Evolutionary conservation across 768 basidiomycete species (phyloP).

Genomic region (Phlebiopsis gigantea): DNA sequence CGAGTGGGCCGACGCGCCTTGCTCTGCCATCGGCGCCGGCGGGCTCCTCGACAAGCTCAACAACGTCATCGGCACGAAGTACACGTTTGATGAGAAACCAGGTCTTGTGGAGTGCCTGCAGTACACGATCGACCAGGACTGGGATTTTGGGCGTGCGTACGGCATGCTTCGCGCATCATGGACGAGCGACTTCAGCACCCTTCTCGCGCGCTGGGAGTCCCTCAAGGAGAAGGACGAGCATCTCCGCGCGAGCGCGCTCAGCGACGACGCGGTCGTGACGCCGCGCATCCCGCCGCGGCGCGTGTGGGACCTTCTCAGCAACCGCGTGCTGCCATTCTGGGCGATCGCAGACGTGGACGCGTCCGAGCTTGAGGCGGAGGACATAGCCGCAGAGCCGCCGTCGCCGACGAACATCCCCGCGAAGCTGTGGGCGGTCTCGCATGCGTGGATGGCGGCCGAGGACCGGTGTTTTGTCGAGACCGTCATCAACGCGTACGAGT

Average conservation of each 20-base stretch:
- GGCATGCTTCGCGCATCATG: background rate
- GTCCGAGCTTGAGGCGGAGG: background rate
- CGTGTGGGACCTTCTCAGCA: background rate
- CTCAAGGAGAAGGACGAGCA: background rate
- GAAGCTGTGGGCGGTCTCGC: background rate
- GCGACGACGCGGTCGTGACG: background rate
- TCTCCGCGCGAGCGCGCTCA: background rate
- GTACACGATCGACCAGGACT: background rate
- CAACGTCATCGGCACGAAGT: background rate
- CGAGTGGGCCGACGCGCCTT: background rate
- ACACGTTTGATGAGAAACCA: background rate
- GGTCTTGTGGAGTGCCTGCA: background rate
- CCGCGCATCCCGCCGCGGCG: background rate
- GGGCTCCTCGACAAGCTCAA: background rate
- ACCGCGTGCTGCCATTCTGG: background rate
- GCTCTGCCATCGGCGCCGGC: background rate
- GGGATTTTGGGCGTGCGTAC: slow-evolving; percentile 1
- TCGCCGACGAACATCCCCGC: background rate
- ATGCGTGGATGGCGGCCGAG: background rate
- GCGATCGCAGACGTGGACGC: background rate
- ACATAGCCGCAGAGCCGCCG: background rate
- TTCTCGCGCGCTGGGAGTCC: background rate
- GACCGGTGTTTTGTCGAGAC: background rate
- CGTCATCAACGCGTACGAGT: slow-evolving; percentile 1
- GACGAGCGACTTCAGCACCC: background rate